phyloP scores from a whole-genome alignment of 2,329 filamentous ascomycete genomes.

The Monosporascus sp. region DNA sequence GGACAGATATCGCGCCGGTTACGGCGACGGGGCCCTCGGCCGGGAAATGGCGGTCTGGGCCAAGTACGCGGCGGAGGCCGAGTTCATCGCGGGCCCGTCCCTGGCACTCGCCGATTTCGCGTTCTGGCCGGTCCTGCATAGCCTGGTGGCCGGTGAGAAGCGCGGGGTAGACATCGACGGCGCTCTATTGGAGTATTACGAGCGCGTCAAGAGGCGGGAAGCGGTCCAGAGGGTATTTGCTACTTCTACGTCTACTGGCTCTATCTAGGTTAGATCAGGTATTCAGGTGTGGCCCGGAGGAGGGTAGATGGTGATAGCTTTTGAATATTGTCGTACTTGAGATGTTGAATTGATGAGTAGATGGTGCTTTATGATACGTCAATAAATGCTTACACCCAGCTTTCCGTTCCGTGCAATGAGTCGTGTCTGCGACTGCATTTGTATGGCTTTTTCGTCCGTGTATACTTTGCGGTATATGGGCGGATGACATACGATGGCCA shows the following conservation, averaged over 20 bases:
- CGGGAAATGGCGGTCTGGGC: constrained; percentile 38
- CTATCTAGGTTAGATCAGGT: not conserved
- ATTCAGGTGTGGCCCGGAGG: too few relatives aligned
- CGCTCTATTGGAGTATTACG: constrained; percentile 36
- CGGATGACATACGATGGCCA: too few relatives aligned
- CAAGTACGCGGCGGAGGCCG: constrained; percentile 27
- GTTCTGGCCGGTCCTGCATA: constrained; percentile 50
- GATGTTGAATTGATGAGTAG: too few relatives aligned
- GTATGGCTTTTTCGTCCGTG: too few relatives aligned
- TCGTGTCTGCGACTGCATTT: too few relatives aligned
- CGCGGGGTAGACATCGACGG: constrained; percentile 18
- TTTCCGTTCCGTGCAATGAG: too few relatives aligned
- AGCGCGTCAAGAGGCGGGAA: constrained; percentile 16
- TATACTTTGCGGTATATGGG: too few relatives aligned
- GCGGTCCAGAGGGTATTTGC: constrained; percentile 9
- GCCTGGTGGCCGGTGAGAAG: constrained; percentile 27
- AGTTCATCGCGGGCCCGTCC: constrained; percentile 43
- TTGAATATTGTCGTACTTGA: too few relatives aligned
- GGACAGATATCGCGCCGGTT: constrained; percentile 27
- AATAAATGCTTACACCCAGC: too few relatives aligned
- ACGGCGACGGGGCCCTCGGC: constrained; percentile 19
- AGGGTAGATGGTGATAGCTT: too few relatives aligned
- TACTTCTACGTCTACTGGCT: not conserved
- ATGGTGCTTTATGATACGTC: too few relatives aligned
- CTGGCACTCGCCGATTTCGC: constrained; percentile 48